Conservation (phyloP, 345 rosid species). For the Limnanthes douglasii region DNA sequence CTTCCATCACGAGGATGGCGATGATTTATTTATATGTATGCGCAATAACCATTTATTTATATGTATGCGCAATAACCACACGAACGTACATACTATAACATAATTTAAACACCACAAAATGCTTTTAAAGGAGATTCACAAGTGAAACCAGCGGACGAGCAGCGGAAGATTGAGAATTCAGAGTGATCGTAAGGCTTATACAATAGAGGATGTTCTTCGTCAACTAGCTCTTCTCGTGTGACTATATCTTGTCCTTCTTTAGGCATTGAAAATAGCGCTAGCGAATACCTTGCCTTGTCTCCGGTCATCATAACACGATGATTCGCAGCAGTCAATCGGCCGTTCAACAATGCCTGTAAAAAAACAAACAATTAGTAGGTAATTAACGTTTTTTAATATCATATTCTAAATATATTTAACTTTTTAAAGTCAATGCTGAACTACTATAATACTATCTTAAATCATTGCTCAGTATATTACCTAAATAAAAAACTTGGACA, state of each 20-base stretch:
- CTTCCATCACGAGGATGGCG: no score
- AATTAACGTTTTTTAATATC: not conserved
- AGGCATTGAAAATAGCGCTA: conserved; percentile 41
- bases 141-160: conserved; percentile 27
- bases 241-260: conserved; percentile 25
- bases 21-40: no score
- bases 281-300: conserved; percentile 33
- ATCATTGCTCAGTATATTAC: no score
- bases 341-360: conserved; percentile 54
- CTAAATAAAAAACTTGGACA: no score
- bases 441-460: no score
- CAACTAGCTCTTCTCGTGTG: conserved; percentile 42
- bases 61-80: no score
- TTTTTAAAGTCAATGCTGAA: no score
- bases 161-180: conserved; percentile 25
- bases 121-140: conserved; percentile 20
- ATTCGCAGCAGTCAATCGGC: conserved; percentile 33
- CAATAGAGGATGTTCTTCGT: conserved; percentile 31
- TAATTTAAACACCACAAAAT: conserved; percentile 29
- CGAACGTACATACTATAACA: no score
- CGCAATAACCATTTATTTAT: no score
- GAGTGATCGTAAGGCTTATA: conserved; percentile 48
- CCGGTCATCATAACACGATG: conserved; percentile 71
- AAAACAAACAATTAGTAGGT: not conserved
- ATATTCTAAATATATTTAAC: no score